Percentiles rank a stretch among this genome's conserved stretches.
Evolutionary conservation across 805 yeast species (phyloP).

Genomic region (Saturnispora hagleri): DNA sequence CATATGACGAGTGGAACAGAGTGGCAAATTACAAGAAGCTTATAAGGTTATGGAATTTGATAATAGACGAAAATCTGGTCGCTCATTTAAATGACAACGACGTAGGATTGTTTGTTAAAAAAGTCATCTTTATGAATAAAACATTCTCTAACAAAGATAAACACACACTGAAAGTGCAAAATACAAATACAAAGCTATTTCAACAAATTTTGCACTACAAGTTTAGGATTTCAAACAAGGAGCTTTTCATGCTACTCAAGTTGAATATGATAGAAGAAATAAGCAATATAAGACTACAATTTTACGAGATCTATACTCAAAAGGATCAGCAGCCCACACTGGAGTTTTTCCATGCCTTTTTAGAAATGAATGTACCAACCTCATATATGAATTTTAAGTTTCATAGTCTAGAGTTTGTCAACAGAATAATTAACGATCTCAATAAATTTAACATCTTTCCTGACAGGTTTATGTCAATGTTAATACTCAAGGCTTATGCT

Average conservation of each 20-base stretch:
- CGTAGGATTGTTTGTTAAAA: slow-evolving; percentile 8
- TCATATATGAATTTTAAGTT: background rate
- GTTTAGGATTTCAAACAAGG: slow-evolving; percentile 9
- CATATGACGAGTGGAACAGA: slow-evolving; percentile 4
- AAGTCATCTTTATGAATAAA: slow-evolving; percentile 7
- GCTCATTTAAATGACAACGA: slow-evolving; percentile 3
- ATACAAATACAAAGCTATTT: slow-evolving; percentile 2
- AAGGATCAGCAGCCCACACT: background rate
- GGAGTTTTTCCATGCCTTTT: slow-evolving; percentile 1
- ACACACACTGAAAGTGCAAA: background rate
- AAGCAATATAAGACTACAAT: background rate
- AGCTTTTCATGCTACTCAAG: slow-evolving; percentile 10
- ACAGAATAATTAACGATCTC: slow-evolving; percentile 6
- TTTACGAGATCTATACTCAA: background rate
- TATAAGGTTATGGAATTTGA: background rate
- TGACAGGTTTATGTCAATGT: slow-evolving; percentile 8
- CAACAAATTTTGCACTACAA: slow-evolving; percentile 3
- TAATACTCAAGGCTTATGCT: slow-evolving; percentile 7
- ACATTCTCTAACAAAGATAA: background rate
- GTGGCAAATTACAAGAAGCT: slow-evolving; percentile 4
- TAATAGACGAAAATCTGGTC: background rate
- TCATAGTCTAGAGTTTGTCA: background rate
- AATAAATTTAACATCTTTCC: background rate
- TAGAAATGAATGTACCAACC: slow-evolving; percentile 8
- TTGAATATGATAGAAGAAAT: slow-evolving; percentile 1